Base-by-base conservation (phyloP, 805 yeast species). In the Metschnikowia anglica region DNA sequence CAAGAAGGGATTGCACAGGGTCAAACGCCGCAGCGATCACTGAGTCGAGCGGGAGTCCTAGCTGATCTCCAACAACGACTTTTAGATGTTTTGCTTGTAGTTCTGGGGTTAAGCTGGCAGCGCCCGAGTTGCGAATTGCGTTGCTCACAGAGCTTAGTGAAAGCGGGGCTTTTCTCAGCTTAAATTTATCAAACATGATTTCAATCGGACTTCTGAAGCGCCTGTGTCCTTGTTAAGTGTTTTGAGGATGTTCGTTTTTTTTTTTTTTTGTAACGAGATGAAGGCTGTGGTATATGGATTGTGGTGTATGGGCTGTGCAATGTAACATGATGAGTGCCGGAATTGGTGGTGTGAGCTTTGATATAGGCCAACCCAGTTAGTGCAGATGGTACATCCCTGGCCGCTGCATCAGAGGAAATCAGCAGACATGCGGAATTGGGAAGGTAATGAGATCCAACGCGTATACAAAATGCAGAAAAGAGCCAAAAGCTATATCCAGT, bases 1-100 rank as follows among this genome's bases (percentile, higher is more conserved):
- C 97, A 54, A 89, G 63, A 20, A 93, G 71, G 41, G 93, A 80
- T 62, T 93, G 99, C 1, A 87, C 81, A 3, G 95, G 95, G 60
- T 93, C 98, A 63, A 74, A 86, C 0, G 93, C 95, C 29, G 81
- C 59, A 0, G 87, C 80, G 26, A 79, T 66, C 7, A 86, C 77
- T 11, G 76, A 74, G 10, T 95, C 91, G 13, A 74, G 69, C 25
- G 71, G 70, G 4, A 70, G 48, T 4, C 76, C 76, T 32, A 65
- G 44, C 43, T 68, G 72, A 40, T 58, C 53, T 3, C 61, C 55
- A 5, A 58, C 51, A 19, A 59, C 56, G 8, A 67, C 31, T 21
- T 54, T 57, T 19, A 69, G 43, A 17, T 58, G 54, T 45, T 69
- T 70, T 5, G 62, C 53, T 33, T 47, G 55, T 30, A 70, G 37